Percentiles rank a stretch among this genome's conserved stretches.
Evolutionary conservation across 129 eudicot genomes (phyloP).

Genomic region (Oenanthe sinensis): DNA sequence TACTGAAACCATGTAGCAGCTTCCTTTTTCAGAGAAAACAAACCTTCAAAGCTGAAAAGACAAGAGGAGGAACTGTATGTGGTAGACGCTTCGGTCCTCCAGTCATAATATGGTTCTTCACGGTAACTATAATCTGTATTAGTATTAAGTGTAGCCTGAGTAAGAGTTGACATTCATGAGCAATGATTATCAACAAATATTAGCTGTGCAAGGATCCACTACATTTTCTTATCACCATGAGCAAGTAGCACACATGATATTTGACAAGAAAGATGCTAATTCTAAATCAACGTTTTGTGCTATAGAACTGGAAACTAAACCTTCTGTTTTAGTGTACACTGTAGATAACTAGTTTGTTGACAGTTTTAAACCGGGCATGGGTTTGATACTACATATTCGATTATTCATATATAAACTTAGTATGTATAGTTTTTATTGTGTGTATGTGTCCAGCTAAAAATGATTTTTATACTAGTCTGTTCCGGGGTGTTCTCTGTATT

Average conservation of each 20-base stretch:
- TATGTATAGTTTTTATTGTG: neutral
- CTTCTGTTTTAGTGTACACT: neutral
- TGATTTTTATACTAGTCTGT: neutral
- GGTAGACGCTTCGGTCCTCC: conserved; percentile 96
- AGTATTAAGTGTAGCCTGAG: neutral
- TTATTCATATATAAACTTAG: neutral
- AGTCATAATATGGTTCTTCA: conserved; percentile 69
- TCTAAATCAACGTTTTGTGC: neutral
- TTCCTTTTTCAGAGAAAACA: conserved; percentile 8
- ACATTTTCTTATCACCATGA: neutral
- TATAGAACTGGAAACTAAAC: neutral
- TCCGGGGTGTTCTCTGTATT: neutral
- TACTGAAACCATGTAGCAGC: neutral
- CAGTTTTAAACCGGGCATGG: neutral
- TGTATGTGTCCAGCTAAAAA: neutral
- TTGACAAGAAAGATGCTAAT: neutral
- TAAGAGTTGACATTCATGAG: neutral
- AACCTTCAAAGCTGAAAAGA: conserved; percentile 90
- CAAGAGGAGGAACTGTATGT: conserved; percentile 91
- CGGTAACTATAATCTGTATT: conserved; percentile 66
- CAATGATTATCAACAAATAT: neutral
- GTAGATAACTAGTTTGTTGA: neutral
- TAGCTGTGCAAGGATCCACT: neutral
- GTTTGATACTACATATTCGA: neutral
- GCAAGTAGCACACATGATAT: neutral